Percentiles rank a stretch among this genome's conserved stretches.
phyloP scores from a whole-genome alignment of 352 stramenopile genomes.

The Phytopythium aichiense region DNA sequence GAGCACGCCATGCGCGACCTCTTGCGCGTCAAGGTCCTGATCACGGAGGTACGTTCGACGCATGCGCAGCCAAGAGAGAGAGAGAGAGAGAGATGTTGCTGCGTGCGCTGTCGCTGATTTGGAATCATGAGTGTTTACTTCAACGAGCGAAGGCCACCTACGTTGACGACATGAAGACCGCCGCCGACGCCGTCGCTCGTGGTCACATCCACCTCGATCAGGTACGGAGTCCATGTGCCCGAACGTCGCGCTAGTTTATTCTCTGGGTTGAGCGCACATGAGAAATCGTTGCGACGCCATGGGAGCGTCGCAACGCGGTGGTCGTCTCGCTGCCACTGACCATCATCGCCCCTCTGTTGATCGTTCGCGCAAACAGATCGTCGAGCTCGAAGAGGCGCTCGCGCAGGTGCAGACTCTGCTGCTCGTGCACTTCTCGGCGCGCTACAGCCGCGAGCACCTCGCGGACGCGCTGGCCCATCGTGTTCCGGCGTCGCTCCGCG shows the following conservation, averaged over 20 bases:
- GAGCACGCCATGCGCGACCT: constrained; percentile 33
- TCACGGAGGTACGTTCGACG: constrained; percentile 62
- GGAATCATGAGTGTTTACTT: not conserved
- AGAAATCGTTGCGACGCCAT: not conserved
- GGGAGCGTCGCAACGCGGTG: not conserved
- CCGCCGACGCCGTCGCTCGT: constrained; percentile 35
- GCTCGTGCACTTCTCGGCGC: constrained; percentile 72
- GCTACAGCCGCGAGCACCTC: constrained; percentile 40
- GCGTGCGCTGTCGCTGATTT: not conserved
- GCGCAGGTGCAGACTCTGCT: constrained; percentile 48
- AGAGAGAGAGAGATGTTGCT: not conserved
- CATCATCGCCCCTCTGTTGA: not conserved
- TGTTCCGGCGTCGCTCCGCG: constrained; percentile 28
- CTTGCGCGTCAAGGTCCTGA: constrained; percentile 56
- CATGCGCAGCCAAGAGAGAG: not conserved
- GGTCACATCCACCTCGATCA: constrained; percentile 78
- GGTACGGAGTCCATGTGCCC: constrained; percentile 20
- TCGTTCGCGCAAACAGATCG: constrained; percentile 30
- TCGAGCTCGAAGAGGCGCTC: constrained; percentile 36
- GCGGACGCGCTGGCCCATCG: constrained; percentile 22
- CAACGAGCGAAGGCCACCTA: constrained; percentile 39
- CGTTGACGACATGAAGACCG: constrained; percentile 41
- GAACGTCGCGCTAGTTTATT: not conserved
- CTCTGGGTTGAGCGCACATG: not conserved
- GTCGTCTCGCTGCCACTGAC: not conserved